Base-by-base conservation (phyloP, 257 asterid genomes). In the Asclepias syriaca region DNA sequence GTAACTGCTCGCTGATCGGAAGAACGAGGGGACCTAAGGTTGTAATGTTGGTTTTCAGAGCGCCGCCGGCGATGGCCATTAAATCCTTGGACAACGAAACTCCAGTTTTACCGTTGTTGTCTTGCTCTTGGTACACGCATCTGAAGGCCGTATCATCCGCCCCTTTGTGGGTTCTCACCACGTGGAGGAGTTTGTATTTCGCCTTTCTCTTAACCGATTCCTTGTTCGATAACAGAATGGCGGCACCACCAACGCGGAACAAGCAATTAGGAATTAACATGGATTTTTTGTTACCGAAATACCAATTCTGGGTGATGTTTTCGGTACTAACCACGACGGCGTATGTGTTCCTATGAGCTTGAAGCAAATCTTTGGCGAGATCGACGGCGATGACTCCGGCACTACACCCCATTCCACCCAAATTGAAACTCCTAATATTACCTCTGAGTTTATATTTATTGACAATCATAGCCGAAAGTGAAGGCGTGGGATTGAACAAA, bases 321-420 rank as follows among this genome's bases (percentile, higher is more conserved):
- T 84, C 88, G 1, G 79, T 79, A 70, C 88, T 84, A 13, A 84
- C 78, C 10, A 82, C 84, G 16, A 82, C 74, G 29, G 88, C 88
- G 21, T 72, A 77, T 0, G 83, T 70, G 64, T 78, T 78, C 16
- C 84, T 39, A 51, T 79, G 83, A 64, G 75, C 75, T 34, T 82
- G 86, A 3, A 84, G 73, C 85, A 84, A 60, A 16, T 82, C 83
- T 21, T 76, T 82, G 1, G 86, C 86, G 19, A 84, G 78, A 73
- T 82, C 83, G 24, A 80, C 21, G 48, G 86, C 81, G 54, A 82
- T 77, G 1, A 84, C 83, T 39, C 89, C 88, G 9, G 86, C 86
- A 45, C 86, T 82, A 48, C 88, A 84, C 0, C 88, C 86, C 88
- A 84, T 84, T 11, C 88, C 89, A 0, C 86, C 77, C 39, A 84